These are phyloP conservation scores for Zygoascus tannicola DNA, from an alignment of 805 yeast species.

Conservation along the genomic window DNA sequence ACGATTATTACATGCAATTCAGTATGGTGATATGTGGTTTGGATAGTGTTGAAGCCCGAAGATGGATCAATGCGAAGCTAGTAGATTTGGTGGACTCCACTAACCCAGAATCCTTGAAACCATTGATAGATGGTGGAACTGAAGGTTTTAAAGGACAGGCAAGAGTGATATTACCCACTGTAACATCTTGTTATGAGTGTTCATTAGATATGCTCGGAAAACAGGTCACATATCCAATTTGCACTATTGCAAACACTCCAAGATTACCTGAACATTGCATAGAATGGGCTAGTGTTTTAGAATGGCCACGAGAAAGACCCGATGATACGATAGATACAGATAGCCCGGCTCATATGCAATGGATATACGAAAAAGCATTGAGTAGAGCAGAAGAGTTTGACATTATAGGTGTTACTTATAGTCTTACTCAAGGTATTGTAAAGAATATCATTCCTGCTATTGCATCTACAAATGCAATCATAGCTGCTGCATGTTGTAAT, in stretches of 20 bases:
- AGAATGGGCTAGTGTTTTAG: constrained; percentile 74
- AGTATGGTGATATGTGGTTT: constrained; percentile 74
- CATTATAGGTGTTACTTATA: constrained; percentile 62
- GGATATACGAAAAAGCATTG: constrained; percentile 48
- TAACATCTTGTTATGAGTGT: constrained; percentile 90
- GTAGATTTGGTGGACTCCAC: constrained; percentile 49
- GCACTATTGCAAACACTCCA: constrained; percentile 94
- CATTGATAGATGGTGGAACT: constrained; percentile 88
- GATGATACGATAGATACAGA: constrained; percentile 54
- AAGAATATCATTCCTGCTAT: constrained; percentile 90
- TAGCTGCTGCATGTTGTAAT: constrained; percentile 82
- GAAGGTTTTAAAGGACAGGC: constrained; percentile 92
- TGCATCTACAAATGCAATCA: constrained; percentile 86
- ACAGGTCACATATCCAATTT: constrained; percentile 68
- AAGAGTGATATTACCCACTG: constrained; percentile 74
- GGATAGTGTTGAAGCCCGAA: constrained; percentile 80
- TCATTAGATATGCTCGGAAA: constrained; percentile 59
- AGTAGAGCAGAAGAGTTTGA: constrained; percentile 54
- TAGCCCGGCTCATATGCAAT: constrained; percentile 50
- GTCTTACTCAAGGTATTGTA: constrained; percentile 74
- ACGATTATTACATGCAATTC: constrained; percentile 57
- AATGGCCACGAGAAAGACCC: constrained; percentile 50
- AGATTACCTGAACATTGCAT: constrained; percentile 89
- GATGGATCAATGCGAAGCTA: constrained; percentile 75
- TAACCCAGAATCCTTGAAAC: constrained; percentile 42